Base-by-base conservation (phyloP, 176 grass and related monocot species). In the Bromus sterilis region DNA sequence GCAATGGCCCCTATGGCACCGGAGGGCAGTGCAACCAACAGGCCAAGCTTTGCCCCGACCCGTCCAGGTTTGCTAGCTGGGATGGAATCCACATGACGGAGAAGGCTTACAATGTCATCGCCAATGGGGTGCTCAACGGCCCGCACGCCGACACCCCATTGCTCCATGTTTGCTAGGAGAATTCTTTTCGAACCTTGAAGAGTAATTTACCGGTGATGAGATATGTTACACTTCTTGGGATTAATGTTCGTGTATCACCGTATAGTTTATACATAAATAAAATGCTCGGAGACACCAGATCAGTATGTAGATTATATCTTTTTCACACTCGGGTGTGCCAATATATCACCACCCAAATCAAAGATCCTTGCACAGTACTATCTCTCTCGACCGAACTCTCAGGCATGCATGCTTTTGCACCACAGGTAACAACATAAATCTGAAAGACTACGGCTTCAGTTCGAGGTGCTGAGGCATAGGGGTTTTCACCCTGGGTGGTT, bases 21-120 rank as follows among this genome's bases (percentile, higher is more conserved):
- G 78, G 12, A 4, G 29, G 30, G 4, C 0, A 3, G 0, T 68
- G 72, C 23, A 4, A 65, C 23, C 32, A 61, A 12, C 23, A 20
- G 11, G 15, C 90, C 0, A 75, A 12, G 1, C 0, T 92, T 12
- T 86, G 90, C 56, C 23, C 60, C 0, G 29, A 76, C 72, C 86
- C 83, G 0, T 30, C 18, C 14, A 86, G 25, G 12, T 86, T 64
- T 25, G 48, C 84, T 4, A 89, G 61, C 41, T 92, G 86, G 90
- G 86, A 92, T 15, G 67, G 68, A 0, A 7, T 86, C 46, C 86
- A 92, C 75, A 56, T 80, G 55, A 92, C 90, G 7, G 86, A 89
- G 44, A 84, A 80, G 18, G 62, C 67, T 4, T 89, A 89, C 78
- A n/a, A 4, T 2, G 4, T 74, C 33, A 77, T 89, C 26, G 86